phyloP scores from a whole-genome alignment of 169 alveolate genomes.

The Cryptosporidium ryanae region DNA sequence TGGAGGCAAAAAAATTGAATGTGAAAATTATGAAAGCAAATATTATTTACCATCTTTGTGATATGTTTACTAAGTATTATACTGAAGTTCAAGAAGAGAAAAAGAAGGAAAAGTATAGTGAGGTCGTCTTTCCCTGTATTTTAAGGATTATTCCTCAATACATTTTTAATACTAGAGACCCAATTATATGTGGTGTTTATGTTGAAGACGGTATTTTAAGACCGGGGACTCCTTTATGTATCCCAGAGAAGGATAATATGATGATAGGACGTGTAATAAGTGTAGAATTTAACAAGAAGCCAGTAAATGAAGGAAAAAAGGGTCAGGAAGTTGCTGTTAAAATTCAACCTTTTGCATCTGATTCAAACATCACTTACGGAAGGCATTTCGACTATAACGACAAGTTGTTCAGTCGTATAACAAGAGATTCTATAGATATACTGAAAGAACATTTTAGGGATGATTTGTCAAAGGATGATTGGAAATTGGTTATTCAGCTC shows the following conservation, averaged over 20 bases:
- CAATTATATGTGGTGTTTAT: constrained; percentile 95
- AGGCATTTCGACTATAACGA: constrained; percentile 93
- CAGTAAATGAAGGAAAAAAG: constrained; percentile 91
- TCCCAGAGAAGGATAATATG: constrained; percentile 90
- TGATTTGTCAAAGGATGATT: constrained; percentile 93
- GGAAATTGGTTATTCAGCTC: constrained; percentile 92
- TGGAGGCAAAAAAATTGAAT: constrained; percentile 95
- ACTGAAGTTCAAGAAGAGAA: constrained; percentile 91
- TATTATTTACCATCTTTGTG: constrained; percentile 98
- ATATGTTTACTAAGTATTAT: constrained; percentile 93
- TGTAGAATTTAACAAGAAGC: constrained; percentile 93
- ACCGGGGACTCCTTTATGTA: constrained; percentile 94
- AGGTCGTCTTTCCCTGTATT: constrained; percentile 96
- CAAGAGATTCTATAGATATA: constrained; percentile 94
- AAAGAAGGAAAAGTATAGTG: constrained; percentile 81
- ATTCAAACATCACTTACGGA: constrained; percentile 92
- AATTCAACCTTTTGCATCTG: constrained; percentile 83
- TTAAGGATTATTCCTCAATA: constrained; percentile 92
- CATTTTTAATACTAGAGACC: constrained; percentile 95
- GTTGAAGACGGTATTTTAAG: constrained; percentile 93
- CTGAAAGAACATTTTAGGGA: constrained; percentile 95
- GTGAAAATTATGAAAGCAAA: constrained; percentile 97
- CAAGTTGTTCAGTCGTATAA: constrained; percentile 88
- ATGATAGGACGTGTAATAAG: constrained; percentile 95
- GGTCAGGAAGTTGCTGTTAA: constrained; percentile 91